Evolutionary conservation across 139 green algal genomes (phyloP).

Genomic region (Closterium sp.): DNA sequence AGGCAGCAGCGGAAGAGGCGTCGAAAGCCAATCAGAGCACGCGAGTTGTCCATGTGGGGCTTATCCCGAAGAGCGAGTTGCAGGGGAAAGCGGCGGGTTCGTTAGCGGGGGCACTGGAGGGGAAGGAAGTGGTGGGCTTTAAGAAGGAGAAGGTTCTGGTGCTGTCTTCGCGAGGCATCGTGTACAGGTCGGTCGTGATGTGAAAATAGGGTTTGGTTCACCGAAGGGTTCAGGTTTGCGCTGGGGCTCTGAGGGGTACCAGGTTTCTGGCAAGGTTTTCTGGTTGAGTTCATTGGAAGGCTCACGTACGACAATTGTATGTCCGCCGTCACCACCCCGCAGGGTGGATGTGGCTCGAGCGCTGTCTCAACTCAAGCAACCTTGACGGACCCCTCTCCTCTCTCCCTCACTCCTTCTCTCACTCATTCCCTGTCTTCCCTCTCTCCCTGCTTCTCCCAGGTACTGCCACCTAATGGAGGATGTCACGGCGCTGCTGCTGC

Average conservation of each 20-base stretch:
- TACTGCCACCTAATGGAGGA: constrained; percentile 93
- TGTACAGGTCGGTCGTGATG: constrained; percentile 57
- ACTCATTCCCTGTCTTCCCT: no score
- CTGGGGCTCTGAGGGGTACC: not conserved
- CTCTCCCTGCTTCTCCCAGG: constrained; percentile 54
- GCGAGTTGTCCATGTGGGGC: not conserved
- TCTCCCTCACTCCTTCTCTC: no score
- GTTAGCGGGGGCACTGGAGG: not conserved
- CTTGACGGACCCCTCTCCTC: no score
- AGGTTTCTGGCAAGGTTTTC: not conserved
- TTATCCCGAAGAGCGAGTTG: not conserved
- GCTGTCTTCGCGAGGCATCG: constrained; percentile 77
- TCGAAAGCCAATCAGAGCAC: not conserved
- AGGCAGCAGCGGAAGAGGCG: not conserved
- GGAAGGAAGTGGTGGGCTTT: not conserved
- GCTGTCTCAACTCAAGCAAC: no score
- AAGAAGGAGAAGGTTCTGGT: constrained; percentile 91
- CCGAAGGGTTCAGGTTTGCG: not conserved
- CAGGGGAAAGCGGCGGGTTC: not conserved
- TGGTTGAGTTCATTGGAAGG: no score
- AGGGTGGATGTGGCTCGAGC: no score
- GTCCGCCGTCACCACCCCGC: no score
- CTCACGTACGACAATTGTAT: no score
- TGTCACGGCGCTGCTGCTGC: constrained; percentile 82
- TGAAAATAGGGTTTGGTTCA: not conserved